phyloP scores from a whole-genome alignment of 495 filamentous ascomycete genomes.

The Ramalina intermedia region DNA sequence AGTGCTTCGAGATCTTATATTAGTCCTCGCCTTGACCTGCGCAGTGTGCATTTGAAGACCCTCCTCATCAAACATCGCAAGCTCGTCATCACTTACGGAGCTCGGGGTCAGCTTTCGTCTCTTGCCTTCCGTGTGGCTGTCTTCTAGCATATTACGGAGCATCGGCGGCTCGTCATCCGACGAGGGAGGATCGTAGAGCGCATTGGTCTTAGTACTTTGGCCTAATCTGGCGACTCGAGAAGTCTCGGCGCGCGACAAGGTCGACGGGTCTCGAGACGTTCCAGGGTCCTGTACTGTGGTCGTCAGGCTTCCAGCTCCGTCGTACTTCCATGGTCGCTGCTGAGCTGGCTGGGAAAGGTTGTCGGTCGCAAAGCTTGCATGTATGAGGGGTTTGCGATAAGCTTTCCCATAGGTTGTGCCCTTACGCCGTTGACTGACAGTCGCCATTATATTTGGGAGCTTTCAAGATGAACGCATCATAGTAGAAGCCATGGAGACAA shows the following conservation, averaged over 20 bases:
- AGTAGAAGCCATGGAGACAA: too few species aligned
- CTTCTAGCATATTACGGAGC: not conserved
- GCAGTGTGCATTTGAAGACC: constrained; percentile 11
- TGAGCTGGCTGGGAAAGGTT: not conserved
- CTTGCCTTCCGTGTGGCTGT: not conserved
- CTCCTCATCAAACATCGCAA: constrained; percentile 5
- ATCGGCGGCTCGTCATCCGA: constrained; percentile 22
- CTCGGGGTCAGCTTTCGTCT: constrained; percentile 1
- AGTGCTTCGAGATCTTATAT: not conserved
- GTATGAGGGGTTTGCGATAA: constrained; percentile 14
- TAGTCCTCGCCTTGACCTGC: not conserved
- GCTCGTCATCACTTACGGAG: not conserved
- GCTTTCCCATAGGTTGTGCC: constrained; percentile 35
- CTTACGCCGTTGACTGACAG: constrained; percentile 24
- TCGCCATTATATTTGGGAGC: constrained; percentile 13
- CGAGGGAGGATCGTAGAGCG: constrained; percentile 26
- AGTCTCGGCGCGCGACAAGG: too few species aligned
- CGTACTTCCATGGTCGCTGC: not conserved
- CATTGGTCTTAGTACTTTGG: not conserved
- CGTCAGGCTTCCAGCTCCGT: not conserved
- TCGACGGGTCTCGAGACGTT: too few species aligned
- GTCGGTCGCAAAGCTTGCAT: not conserved
- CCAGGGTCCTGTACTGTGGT: too few species aligned
- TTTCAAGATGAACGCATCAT: too few species aligned
- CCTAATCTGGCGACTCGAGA: not conserved